These are phyloP conservation scores for Solanum paucissectum DNA, from an alignment of 257 asterid species.

Conservation along the genomic window DNA sequence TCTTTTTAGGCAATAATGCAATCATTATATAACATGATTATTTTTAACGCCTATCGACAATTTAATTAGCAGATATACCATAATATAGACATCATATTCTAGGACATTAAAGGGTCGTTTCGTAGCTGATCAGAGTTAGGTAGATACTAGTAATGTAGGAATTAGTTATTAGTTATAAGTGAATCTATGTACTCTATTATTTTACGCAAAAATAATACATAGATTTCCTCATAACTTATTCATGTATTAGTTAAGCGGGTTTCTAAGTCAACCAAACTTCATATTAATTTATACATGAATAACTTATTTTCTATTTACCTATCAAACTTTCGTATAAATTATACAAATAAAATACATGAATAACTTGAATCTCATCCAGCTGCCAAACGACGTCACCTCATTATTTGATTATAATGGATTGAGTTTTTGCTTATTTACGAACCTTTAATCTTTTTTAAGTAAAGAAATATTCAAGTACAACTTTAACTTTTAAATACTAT, in stretches of 20 bases:
- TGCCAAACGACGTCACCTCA: neutral
- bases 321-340: neutral
- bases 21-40: neutral
- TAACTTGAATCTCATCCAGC: neutral
- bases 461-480: neutral
- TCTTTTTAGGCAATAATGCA: neutral
- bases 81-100: neutral
- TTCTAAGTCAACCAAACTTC: neutral
- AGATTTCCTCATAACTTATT: too few relatives aligned
- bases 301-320: neutral
- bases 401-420: neutral
- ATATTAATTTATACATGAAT: too few relatives aligned
- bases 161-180: neutral
- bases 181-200: too few relatives aligned
- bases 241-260: neutral
- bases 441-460: neutral
- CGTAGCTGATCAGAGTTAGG: neutral
- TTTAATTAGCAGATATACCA: neutral
- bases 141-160: too few relatives aligned
- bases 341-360: too few relatives aligned
- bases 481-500: neutral
- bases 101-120: neutral
- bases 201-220: fast-evolving
- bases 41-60: neutral
- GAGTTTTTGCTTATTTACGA: neutral